phyloP scores from a whole-genome alignment of 805 yeast species.

The Spathaspora hagerdaliae region DNA sequence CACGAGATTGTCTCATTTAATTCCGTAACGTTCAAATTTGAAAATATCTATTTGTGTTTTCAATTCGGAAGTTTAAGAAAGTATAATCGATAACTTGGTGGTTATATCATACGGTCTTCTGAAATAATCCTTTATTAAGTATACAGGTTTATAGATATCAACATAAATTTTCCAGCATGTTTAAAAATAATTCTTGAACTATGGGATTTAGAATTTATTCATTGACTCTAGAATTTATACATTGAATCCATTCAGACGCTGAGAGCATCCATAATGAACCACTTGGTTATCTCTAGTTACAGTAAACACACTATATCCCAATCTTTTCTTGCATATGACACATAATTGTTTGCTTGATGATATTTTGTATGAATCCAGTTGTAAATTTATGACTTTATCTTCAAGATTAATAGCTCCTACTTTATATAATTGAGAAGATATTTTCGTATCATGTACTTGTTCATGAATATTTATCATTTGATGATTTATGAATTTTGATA shows the following conservation, averaged over 20 bases:
- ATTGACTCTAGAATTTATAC: too few species aligned
- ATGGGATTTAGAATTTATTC: too few species aligned
- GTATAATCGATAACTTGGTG: too few species aligned
- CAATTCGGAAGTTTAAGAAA: too few species aligned
- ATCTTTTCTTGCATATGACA: constrained; percentile 50
- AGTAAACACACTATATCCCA: constrained; percentile 53
- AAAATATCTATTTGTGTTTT: too few species aligned
- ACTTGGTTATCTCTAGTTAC: constrained; percentile 42
- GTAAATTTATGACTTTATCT: constrained; percentile 36
- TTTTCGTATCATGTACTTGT: constrained; percentile 32
- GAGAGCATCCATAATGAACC: constrained; percentile 56
- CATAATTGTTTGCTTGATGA: constrained; percentile 47
- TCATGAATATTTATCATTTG: constrained; percentile 41
- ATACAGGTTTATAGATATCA: too few species aligned
- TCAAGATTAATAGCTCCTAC: constrained; percentile 48
- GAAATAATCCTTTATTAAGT: too few species aligned
- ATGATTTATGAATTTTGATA: constrained; percentile 43
- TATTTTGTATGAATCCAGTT: constrained; percentile 31
- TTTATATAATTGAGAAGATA: constrained; percentile 49
- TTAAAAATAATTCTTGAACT: too few species aligned
- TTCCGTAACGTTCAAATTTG: too few species aligned
- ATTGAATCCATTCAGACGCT: not conserved
- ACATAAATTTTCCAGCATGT: too few species aligned
- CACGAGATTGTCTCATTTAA: too few species aligned
- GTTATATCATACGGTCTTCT: too few species aligned